Conservation (phyloP, 1,284 basidiomycete genomes). For the Stygiomarasmius scandens region DNA sequence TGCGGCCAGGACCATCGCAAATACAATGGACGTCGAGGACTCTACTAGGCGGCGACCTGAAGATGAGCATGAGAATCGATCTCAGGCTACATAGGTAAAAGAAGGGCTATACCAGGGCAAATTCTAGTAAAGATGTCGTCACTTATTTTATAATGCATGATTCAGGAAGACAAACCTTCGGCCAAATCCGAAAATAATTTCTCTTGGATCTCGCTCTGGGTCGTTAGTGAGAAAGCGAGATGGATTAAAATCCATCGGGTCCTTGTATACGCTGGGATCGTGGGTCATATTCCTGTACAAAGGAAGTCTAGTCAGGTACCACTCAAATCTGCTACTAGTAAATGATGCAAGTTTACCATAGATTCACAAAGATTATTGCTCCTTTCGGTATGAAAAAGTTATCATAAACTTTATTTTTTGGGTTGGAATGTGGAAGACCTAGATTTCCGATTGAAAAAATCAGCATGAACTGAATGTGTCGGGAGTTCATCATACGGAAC, state of each 20-base stretch:
- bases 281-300: slow-evolving; percentile 38
- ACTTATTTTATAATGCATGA: too few relatives aligned
- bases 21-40: too few relatives aligned
- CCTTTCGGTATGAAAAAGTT: slow-evolving; percentile 35
- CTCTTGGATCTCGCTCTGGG: slow-evolving; percentile 38
- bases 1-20: too few relatives aligned
- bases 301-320: background rate
- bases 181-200: slow-evolving; percentile 41
- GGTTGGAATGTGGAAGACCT: slow-evolving; percentile 24
- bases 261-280: slow-evolving; percentile 35
- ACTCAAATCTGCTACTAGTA: background rate
- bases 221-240: slow-evolving; percentile 28
- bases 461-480: too few relatives aligned
- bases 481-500: too few relatives aligned
- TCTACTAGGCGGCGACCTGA: too few relatives aligned
- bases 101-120: too few relatives aligned
- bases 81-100: too few relatives aligned
- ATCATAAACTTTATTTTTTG: slow-evolving; percentile 25
- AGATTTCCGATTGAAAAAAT: background rate
- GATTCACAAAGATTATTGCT: slow-evolving; percentile 34
- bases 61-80: too few relatives aligned
- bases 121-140: too few relatives aligned
- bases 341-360: slow-evolving; percentile 31
- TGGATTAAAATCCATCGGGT: slow-evolving; percentile 31
- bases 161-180: slow-evolving; percentile 28